Evolutionary conservation across 2,329 filamentous ascomycete genomes (phyloP), one percentile per base, ranked within the genome.

Genomic region (Ascochyta pisi): DNA sequence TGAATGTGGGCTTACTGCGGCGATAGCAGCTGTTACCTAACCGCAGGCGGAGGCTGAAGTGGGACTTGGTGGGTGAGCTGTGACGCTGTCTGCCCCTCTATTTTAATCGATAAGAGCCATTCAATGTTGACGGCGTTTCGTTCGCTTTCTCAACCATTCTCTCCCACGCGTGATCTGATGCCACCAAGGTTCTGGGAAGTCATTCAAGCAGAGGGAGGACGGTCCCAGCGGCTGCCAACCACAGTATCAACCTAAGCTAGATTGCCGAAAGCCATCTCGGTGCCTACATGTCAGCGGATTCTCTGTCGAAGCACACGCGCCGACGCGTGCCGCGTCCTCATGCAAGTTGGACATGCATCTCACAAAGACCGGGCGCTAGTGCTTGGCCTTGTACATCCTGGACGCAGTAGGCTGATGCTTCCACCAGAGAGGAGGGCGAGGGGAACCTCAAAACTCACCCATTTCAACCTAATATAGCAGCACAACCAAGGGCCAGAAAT

Each of bases 1-100:
- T 40, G 55, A 38, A 23, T 54, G 62, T 64, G 62, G 66, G 63
- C 64, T 66, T 60, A 62, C 54, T 65, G 56, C 55, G 54, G 50
- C 49, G 54, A 50, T 55, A 50, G 47, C 29, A 59, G 54, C 50
- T 57, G 61, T 50, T 48, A 58, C 58, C 59, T 63, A 61, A 64
- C 59, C 46, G 49, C 47, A 54, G 50, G 49, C 61, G 58, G 64
- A 58, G 62, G 58, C 38, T 50, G 49, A 58, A 60, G 62, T 64
- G 61, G 65, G 58, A 55, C 53, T 42, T 31, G 45, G 45, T 58
- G 55, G 48, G 53, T 58, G 57, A 44, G 49, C 44, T 49, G 52
- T 59, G 57, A 62, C 61, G 58, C 59, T 49, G 53, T 47, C 51
- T 42, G 47, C 53, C 53, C 53, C 53, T 56, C 53, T 22, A 34